These are phyloP conservation scores for Phlebiopsis flavidoalba DNA, from an alignment of 768 basidiomycete genomes.

Conservation along the genomic window DNA sequence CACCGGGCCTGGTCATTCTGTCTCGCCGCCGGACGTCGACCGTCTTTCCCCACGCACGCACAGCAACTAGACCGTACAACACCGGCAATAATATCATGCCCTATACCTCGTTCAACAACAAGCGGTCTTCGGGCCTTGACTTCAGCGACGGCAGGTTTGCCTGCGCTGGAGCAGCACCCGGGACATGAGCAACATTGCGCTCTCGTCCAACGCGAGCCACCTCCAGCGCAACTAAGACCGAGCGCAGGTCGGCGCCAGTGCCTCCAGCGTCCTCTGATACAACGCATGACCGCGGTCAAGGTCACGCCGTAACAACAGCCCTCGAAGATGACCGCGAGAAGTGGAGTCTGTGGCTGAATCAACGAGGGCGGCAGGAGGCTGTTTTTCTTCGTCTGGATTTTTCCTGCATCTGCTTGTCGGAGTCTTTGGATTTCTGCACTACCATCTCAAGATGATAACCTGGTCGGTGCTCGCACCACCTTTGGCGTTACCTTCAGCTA, in stretches of 20 bases:
- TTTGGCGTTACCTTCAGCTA: slow-evolving; percentile 82
- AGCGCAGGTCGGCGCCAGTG: slow-evolving; percentile 81
- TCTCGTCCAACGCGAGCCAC: slow-evolving; percentile 33
- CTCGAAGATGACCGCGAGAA: slow-evolving; percentile 37
- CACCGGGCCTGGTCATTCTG: slow-evolving; percentile 36
- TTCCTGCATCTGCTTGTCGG: slow-evolving; percentile 76
- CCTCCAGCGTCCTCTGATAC: slow-evolving; percentile 63
- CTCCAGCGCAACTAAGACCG: slow-evolving; percentile 84
- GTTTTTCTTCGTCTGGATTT: slow-evolving; percentile 77
- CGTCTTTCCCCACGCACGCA: not conserved
- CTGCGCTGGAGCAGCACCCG: slow-evolving; percentile 49
- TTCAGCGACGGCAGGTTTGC: slow-evolving; percentile 53
- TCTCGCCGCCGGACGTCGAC: slow-evolving; percentile 28
- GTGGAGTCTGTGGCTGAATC: slow-evolving; percentile 83
- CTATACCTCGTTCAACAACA: slow-evolving; percentile 22
- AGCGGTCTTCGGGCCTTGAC: slow-evolving; percentile 59
- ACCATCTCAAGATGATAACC: slow-evolving; percentile 78
- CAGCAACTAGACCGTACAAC: not conserved
- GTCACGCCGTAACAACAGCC: slow-evolving; percentile 33
- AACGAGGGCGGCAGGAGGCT: slow-evolving; percentile 81
- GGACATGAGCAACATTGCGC: slow-evolving; percentile 18
- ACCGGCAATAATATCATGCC: slow-evolving; percentile 21
- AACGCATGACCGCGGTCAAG: slow-evolving; percentile 16
- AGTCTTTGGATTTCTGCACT: slow-evolving; percentile 72
- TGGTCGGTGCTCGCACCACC: slow-evolving; percentile 51